Evolutionary conservation across 176 grass and related monocot species (phyloP).

Genomic region (Melocanna baccifera): DNA sequence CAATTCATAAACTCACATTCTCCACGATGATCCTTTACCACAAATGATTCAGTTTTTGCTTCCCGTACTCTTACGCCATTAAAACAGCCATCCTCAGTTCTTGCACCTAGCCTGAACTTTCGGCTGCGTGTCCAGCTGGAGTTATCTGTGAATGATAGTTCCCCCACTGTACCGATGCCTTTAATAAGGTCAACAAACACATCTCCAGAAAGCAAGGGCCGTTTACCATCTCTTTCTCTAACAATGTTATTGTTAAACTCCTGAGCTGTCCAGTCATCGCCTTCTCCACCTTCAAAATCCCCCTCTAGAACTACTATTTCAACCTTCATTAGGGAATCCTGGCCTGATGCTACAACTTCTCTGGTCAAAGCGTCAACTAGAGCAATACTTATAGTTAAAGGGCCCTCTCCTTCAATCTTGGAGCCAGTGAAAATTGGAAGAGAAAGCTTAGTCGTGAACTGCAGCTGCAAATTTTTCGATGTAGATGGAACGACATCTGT

Average conservation of each 20-base stretch:
- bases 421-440: slow-evolving; percentile 92
- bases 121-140: slow-evolving; percentile 94
- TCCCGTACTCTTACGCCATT: slow-evolving; percentile 72
- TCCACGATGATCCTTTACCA: slow-evolving; percentile 97
- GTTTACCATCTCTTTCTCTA: slow-evolving; percentile 88
- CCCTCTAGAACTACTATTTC: slow-evolving; percentile 93
- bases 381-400: slow-evolving; percentile 48
- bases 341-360: slow-evolving; percentile 41
- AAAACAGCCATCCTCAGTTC: slow-evolving; percentile 63
- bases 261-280: slow-evolving; percentile 58
- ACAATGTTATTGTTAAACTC: slow-evolving; percentile 91
- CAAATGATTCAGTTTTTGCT: slow-evolving; percentile 79
- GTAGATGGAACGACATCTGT: slow-evolving; percentile 43
- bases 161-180: slow-evolving; percentile 63
- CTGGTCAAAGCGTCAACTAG: slow-evolving; percentile 58
- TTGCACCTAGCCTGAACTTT: slow-evolving; percentile 93
- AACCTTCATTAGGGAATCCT: slow-evolving; percentile 57
- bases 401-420: slow-evolving; percentile 81
- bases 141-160: slow-evolving; percentile 88
- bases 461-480: slow-evolving; percentile 59
- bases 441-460: slow-evolving; percentile 79
- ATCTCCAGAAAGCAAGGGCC: slow-evolving; percentile 76
- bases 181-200: slow-evolving; percentile 48
- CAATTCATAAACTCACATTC: slow-evolving; percentile 69
- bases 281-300: slow-evolving; percentile 77